A percentile compares a stretch with the other conserved stretches of the same genome.
These are phyloP conservation scores for Tricholoma flavovirens DNA, from an alignment of 768 basidiomycete species.

Conservation along the genomic window DNA sequence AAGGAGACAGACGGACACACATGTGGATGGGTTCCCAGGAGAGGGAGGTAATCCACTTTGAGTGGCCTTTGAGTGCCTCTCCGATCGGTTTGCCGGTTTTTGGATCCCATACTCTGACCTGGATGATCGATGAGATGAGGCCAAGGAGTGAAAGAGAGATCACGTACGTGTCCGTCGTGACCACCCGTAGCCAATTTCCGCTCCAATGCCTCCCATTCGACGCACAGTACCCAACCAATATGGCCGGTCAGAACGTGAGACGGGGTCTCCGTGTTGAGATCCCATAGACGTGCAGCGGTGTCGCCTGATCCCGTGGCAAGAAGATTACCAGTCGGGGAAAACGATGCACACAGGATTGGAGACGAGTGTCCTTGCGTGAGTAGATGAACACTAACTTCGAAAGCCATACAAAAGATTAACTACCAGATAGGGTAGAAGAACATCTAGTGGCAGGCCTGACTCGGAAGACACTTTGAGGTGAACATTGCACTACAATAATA, in stretches of 20 bases:
- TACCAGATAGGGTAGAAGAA: slow-evolving; percentile 85
- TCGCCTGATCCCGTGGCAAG: slow-evolving; percentile 97
- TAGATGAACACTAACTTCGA: neutral
- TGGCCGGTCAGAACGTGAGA: slow-evolving; percentile 85
- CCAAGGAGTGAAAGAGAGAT: neutral
- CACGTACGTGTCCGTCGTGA: slow-evolving; percentile 80
- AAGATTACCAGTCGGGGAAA: slow-evolving; percentile 87
- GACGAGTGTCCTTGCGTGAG: slow-evolving; percentile 71
- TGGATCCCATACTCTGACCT: slow-evolving; percentile 90
- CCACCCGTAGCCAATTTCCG: slow-evolving; percentile 89
- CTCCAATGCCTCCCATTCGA: slow-evolving; percentile 96
- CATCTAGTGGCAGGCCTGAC: slow-evolving; percentile 93
- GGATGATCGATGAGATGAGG: neutral
- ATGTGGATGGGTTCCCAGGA: slow-evolving; percentile 96
- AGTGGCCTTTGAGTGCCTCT: slow-evolving; percentile 85
- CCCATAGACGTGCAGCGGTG: slow-evolving; percentile 89
- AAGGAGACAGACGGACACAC: slow-evolving; percentile 29
- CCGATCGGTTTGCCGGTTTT: slow-evolving; percentile 85
- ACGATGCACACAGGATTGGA: slow-evolving; percentile 91
- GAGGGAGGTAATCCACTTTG: slow-evolving; percentile 94
- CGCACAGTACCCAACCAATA: slow-evolving; percentile 93
- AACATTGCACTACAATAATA: slow-evolving; percentile 81
- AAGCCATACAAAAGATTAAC: slow-evolving; percentile 13
- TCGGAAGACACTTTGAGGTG: slow-evolving; percentile 93
- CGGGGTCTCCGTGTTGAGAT: slow-evolving; percentile 88